Conservation (phyloP, 352 stramenopile species). For the Phytophthora macrochlamydospora region DNA sequence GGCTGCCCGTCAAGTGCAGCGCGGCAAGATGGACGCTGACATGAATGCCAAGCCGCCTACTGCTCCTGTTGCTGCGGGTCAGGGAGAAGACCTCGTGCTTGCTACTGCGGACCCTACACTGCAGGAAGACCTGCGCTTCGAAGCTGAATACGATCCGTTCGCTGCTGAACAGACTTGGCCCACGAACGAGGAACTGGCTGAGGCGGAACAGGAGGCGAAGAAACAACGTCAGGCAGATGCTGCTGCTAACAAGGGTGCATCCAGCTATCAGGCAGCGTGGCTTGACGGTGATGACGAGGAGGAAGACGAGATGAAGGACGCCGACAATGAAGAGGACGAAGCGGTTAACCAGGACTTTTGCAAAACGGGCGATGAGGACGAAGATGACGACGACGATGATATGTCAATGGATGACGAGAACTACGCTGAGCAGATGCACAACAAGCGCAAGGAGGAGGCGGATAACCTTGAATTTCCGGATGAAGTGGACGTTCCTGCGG, state of each 20-base stretch:
- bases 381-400: constrained; percentile 74
- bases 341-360: constrained; percentile 82
- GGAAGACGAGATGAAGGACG: constrained; percentile 75
- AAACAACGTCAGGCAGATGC: constrained; percentile 52
- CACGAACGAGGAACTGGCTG: constrained; percentile 94
- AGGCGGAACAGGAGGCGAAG: constrained; percentile 74
- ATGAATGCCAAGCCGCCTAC: constrained; percentile 27
- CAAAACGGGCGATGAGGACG: constrained; percentile 72
- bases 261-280: constrained; percentile 96
- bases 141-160: constrained; percentile 93
- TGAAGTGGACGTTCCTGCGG: constrained; percentile 85
- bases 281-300: constrained; percentile 80
- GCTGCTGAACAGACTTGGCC: constrained; percentile 98
- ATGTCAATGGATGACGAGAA: constrained; percentile 82
- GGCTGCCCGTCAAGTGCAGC: constrained; percentile 48
- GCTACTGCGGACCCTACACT: constrained; percentile 64
- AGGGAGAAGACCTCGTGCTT: constrained; percentile 56
- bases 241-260: constrained; percentile 70
- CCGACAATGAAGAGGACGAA: constrained; percentile 47
- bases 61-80: constrained; percentile 13
- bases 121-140: constrained; percentile 84
- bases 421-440: constrained; percentile 59
- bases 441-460: constrained; percentile 89
- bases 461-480: constrained; percentile 96
- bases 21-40: constrained; percentile 41